These are phyloP conservation scores for Calocybe gambosa DNA, from an alignment of 1,284 basidiomycete genomes.

Conservation along the genomic window DNA sequence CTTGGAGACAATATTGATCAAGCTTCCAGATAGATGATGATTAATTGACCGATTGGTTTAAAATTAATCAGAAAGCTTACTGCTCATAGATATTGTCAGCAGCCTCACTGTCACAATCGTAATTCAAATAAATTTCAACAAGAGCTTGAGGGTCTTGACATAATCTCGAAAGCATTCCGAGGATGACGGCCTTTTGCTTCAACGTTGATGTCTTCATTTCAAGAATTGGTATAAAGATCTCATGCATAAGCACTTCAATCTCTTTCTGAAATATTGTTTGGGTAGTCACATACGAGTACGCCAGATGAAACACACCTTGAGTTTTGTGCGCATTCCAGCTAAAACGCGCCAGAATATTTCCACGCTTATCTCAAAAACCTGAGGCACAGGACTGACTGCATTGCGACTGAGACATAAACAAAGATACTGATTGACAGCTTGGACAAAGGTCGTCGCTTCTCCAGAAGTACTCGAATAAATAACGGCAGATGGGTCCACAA, in stretches of 20 bases:
- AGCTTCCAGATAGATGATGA: constrained; percentile 35
- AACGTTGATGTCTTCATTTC: constrained; percentile 97
- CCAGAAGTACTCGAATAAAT: constrained; percentile 85
- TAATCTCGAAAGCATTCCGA: constrained; percentile 80
- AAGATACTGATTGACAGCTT: constrained; percentile 92
- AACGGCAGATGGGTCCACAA: constrained; percentile 79
- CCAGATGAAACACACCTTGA: constrained; percentile 62
- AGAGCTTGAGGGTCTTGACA: constrained; percentile 94
- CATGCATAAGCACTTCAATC: constrained; percentile 96
- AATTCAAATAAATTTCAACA: constrained; percentile 96
- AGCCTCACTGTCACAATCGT: constrained; percentile 92
- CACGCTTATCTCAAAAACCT: constrained; percentile 97
- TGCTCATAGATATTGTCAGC: constrained; percentile 96
- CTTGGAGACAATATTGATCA: constrained; percentile 94
- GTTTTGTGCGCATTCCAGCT: constrained; percentile 88
- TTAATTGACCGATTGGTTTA: constrained; percentile 1
- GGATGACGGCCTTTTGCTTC: constrained; percentile 89
- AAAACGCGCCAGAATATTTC: constrained; percentile 99
- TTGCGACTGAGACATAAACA: constrained; percentile 93
- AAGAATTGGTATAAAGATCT: constrained; percentile 98
- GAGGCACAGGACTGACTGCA: constrained; percentile 90
- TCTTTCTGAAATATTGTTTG: constrained; percentile 70
- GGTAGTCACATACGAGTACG: constrained; percentile 6
- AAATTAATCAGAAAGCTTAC: constrained; percentile 34
- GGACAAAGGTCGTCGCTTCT: constrained; percentile 84